Conservation (phyloP, 2,329 filamentous ascomycete species). For the Paecilomyces niveus region DNA sequence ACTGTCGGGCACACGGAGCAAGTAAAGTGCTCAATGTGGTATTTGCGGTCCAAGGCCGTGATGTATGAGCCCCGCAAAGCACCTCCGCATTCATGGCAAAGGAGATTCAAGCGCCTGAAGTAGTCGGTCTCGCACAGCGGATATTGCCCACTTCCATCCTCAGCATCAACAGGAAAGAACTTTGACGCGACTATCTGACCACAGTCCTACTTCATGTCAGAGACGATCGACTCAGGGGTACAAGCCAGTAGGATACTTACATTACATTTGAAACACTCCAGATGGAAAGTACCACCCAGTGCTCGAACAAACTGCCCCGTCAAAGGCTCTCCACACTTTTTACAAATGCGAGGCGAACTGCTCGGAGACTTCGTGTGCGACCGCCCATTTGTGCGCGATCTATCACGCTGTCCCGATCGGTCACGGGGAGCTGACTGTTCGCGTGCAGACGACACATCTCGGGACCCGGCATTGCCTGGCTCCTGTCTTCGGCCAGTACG, state of each 20-base stretch:
- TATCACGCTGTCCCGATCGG: slow-evolving; percentile 25
- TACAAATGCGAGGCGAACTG: slow-evolving; percentile 52
- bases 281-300: slow-evolving; percentile 85
- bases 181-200: slow-evolving; percentile 96
- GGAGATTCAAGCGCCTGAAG: slow-evolving; percentile 80
- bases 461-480: slow-evolving; percentile 13
- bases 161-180: slow-evolving; percentile 94
- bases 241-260: slow-evolving; percentile 48
- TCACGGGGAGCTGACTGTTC: slow-evolving; percentile 27
- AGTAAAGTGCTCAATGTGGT: slow-evolving; percentile 98
- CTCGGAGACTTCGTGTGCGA: slow-evolving; percentile 29
- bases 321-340: slow-evolving; percentile 80
- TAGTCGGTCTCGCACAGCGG: slow-evolving; percentile 97
- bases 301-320: slow-evolving; percentile 95
- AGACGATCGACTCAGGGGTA: slow-evolving; percentile 5
- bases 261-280: slow-evolving; percentile 96
- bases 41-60: slow-evolving; percentile 93
- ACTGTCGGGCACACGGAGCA: slow-evolving; percentile 94
- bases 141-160: slow-evolving; percentile 75
- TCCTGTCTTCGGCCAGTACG: slow-evolving; percentile 25
- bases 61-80: slow-evolving; percentile 96
- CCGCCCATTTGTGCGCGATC: slow-evolving; percentile 29
- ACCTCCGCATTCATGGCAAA: slow-evolving; percentile 87
- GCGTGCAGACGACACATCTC: slow-evolving; percentile 16
- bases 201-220: slow-evolving; percentile 63